A percentile compares a stretch with the other conserved stretches of the same genome.
Evolutionary conservation across 805 yeast species (phyloP).

Genomic region (Wickerhamomyces kurtzmanii): DNA sequence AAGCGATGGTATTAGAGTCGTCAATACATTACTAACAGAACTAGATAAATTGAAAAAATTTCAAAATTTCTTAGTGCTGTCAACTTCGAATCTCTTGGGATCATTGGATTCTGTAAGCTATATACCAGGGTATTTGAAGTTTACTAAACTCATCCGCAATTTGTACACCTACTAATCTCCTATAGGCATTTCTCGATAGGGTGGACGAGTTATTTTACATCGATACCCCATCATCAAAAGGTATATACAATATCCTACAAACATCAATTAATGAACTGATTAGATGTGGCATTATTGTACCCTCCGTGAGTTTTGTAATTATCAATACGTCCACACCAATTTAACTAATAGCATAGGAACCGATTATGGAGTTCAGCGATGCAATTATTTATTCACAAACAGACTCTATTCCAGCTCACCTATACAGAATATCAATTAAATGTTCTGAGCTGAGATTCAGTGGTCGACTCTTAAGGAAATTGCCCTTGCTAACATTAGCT

Average conservation of each 20-base stretch:
- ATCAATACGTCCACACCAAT: no score
- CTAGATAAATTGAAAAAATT: constrained; percentile 26
- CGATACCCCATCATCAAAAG: constrained; percentile 22
- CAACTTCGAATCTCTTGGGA: constrained; percentile 29
- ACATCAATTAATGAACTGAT: constrained; percentile 18
- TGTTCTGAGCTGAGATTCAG: no score
- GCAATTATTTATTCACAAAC: no score
- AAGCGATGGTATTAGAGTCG: constrained; percentile 31
- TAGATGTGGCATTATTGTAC: constrained; percentile 6
- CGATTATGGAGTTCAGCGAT: no score
- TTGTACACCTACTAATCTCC: not conserved
- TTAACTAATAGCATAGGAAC: no score
- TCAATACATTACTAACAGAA: constrained; percentile 31
- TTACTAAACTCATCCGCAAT: not conserved
- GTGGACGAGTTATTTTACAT: constrained; percentile 26
- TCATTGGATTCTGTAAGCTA: constrained; percentile 28
- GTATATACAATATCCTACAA: constrained; percentile 19
- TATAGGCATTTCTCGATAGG: constrained; percentile 37
- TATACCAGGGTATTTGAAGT: no score
- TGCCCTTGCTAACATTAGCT: no score
- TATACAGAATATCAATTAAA: no score
- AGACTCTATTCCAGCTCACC: no score
- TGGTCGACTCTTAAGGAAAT: no score
- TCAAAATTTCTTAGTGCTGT: constrained; percentile 24
- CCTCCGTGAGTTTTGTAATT: no score